These are phyloP conservation scores for Chaetomium cochliodes DNA, from an alignment of 495 filamentous ascomycete species.

Conservation along the genomic window DNA sequence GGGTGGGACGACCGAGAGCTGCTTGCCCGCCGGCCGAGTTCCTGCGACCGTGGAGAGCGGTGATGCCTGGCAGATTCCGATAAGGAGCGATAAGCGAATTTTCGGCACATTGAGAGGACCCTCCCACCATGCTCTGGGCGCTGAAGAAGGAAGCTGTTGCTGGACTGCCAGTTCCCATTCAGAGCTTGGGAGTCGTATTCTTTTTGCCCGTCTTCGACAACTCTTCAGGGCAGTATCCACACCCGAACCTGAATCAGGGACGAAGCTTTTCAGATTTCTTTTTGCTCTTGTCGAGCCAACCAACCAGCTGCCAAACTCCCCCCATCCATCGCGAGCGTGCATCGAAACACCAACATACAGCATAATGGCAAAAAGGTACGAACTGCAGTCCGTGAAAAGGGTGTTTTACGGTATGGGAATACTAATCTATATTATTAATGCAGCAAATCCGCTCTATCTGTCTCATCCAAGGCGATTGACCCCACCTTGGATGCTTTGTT, in stretches of 20 bases:
- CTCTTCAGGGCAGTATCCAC: neutral
- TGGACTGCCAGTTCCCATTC: too few relatives aligned
- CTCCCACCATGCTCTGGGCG: too few relatives aligned
- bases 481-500: conserved; percentile 77
- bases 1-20: conserved; percentile 16
- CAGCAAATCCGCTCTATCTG: conserved; percentile 39
- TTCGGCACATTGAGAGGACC: conserved; percentile 21
- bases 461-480: conserved; percentile 60
- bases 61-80: conserved; percentile 30
- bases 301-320: neutral
- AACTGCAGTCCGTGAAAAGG: neutral
- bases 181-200: neutral
- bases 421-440: conserved; percentile 8
- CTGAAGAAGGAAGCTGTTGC: too few relatives aligned
- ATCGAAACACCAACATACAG: neutral
- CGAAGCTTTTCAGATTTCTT: neutral
- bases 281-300: neutral
- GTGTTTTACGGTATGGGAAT: neutral
- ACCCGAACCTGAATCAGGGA: neutral
- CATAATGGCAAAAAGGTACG: conserved; percentile 35
- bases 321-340: neutral
- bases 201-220: neutral
- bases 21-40: conserved; percentile 28
- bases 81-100: conserved; percentile 41
- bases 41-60: conserved; percentile 25